phyloP scores from a whole-genome alignment of 768 basidiomycete genomes.

The Serendipita sp. region DNA sequence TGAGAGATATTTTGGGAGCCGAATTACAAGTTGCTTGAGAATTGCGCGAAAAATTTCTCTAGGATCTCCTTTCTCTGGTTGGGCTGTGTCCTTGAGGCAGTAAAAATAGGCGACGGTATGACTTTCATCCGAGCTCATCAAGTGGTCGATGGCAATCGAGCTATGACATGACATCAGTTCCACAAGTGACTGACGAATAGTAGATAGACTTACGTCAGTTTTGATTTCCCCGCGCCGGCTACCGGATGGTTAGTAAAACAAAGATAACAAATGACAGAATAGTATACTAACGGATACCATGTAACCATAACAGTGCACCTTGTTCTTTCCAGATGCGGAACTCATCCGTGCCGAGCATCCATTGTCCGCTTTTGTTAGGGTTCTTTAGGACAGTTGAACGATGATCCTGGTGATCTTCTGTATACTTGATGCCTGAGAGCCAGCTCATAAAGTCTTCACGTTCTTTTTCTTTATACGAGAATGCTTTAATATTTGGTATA shows the following conservation, averaged over 20 bases:
- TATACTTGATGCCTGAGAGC: neutral
- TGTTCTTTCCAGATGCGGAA: neutral
- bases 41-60: neutral
- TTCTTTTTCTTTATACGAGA: neutral
- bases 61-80: neutral
- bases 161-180: neutral
- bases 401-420: neutral
- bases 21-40: neutral
- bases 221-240: neutral
- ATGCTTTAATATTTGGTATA: neutral
- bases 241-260: neutral
- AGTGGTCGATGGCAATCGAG: neutral
- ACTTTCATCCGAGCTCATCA: neutral
- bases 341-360: neutral
- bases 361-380: neutral
- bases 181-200: neutral
- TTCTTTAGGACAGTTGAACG: neutral
- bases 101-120: neutral
- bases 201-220: neutral
- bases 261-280: neutral
- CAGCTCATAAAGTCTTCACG: neutral
- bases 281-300: neutral
- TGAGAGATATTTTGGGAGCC: neutral
- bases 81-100: neutral
- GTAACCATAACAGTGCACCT: neutral